phyloP scores from a whole-genome alignment of 1,284 basidiomycete genomes.

The Sphagnurus paluster region DNA sequence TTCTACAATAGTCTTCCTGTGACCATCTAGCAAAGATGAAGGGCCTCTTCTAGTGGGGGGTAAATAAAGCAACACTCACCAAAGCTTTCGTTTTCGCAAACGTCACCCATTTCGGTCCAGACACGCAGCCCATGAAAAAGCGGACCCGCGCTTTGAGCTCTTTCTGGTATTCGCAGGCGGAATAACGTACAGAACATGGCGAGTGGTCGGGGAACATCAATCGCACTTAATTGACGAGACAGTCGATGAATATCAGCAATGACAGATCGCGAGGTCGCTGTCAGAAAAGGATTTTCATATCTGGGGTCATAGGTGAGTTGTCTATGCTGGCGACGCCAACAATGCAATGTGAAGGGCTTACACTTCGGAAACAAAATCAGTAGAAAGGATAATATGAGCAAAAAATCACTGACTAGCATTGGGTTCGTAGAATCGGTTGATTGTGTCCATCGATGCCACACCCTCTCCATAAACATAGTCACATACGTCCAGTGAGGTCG shows the following conservation, averaged over 20 bases:
- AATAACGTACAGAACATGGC: conserved; percentile 59
- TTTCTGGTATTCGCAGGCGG: conserved; percentile 40
- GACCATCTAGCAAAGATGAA: conserved; percentile 52
- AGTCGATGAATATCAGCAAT: conserved; percentile 68
- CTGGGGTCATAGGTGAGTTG: conserved; percentile 30
- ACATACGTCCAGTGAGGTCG: conserved; percentile 65
- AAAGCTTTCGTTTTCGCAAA: conserved; percentile 74
- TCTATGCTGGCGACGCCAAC: conserved; percentile 1
- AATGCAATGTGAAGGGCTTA: conserved; percentile 17
- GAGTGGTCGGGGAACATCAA: conserved; percentile 66
- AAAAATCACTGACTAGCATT: conserved; percentile 52
- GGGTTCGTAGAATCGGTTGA: conserved; percentile 66
- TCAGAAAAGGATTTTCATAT: conserved; percentile 76
- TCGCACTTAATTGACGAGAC: conserved; percentile 51
- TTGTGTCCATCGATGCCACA: conserved; percentile 43
- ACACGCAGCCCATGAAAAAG: conserved; percentile 61
- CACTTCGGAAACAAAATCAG: conserved; percentile 23
- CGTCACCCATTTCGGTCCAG: conserved; percentile 73
- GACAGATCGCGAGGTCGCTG: conserved; percentile 67
- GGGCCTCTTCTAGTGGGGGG: not conserved
- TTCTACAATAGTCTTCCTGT: conserved; percentile 68
- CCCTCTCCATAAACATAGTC: conserved; percentile 63
- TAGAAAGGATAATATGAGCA: not conserved
- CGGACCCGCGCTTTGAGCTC: conserved; percentile 34
- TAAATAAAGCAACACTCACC: conserved; percentile 43